Percentiles rank a stretch among this genome's conserved stretches.
Evolutionary conservation across 495 filamentous ascomycete species (phyloP).

Genomic region (Astrothelium macrocarpum): DNA sequence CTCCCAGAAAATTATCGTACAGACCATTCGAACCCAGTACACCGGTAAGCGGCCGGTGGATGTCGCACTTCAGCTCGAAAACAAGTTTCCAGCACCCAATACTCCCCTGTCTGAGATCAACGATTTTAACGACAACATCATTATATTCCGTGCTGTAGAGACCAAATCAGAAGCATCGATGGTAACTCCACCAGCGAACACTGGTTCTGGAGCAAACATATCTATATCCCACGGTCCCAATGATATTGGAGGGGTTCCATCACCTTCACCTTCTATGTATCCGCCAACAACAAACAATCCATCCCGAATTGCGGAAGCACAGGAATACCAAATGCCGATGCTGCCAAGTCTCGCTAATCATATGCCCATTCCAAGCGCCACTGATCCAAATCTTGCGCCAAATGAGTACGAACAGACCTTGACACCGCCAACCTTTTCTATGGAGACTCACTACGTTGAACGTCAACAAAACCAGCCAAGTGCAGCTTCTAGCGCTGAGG

Average conservation of each 20-base stretch:
- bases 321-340: neutral
- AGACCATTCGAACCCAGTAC: constrained; percentile 17
- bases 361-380: neutral
- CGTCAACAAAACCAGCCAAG: neutral
- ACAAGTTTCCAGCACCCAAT: neutral
- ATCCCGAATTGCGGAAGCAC: too few species aligned
- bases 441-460: neutral
- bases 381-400: neutral
- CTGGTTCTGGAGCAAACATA: neutral
- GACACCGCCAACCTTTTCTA: neutral
- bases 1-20: constrained; percentile 30
- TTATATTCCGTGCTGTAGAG: constrained; percentile 27
- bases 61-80: constrained; percentile 10
- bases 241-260: neutral
- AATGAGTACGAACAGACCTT: neutral
- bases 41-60: constrained; percentile 21
- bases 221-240: neutral
- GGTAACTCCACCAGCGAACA: neutral
- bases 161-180: neutral
- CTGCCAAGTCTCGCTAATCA: neutral
- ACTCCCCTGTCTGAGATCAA: constrained; percentile 21
- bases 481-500: neutral
- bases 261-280: neutral
- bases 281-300: neutral
- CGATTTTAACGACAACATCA: constrained; percentile 24